Evolutionary conservation across 176 grass and related monocot species (phyloP).

Genomic region (Phoenix dactylifera): DNA sequence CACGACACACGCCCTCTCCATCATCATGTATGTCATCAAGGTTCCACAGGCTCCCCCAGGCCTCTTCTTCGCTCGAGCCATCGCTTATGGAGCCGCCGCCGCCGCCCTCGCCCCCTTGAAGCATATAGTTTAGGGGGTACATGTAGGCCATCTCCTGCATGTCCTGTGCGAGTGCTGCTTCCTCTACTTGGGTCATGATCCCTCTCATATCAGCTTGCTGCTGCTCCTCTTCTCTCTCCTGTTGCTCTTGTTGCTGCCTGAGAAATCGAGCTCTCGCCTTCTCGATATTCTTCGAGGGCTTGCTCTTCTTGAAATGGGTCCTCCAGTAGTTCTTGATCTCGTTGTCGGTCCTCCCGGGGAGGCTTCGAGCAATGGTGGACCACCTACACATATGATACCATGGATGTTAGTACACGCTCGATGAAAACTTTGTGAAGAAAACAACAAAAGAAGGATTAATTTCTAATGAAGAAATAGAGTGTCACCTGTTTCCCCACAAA

Average conservation of each 20-base stretch:
- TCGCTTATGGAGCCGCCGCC: conserved; percentile 35
- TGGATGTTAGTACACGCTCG: no score
- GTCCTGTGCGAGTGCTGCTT: neutral
- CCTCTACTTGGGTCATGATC: neutral
- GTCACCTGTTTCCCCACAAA: conserved; percentile 18
- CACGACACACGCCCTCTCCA: conserved; percentile 8
- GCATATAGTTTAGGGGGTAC: conserved; percentile 42
- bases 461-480: no score
- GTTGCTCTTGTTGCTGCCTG: conserved; percentile 24
- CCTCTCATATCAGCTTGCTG: conserved; percentile 5
- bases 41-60: conserved; percentile 94
- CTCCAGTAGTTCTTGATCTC: conserved; percentile 99
- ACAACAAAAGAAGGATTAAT: no score
- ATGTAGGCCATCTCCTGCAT: conserved; percentile 31
- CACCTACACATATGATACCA: conserved; percentile 17
- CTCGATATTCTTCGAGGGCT: conserved; percentile 70
- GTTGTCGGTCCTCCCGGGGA: conserved; percentile 92
- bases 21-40: conserved; percentile 31
- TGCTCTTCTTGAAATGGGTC: conserved; percentile 87
- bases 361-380: conserved; percentile 81
- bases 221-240: conserved; percentile 26
- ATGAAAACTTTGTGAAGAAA: no score
- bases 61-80: conserved; percentile 43
- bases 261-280: conserved; percentile 50
- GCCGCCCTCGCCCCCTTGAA: conserved; percentile 9